These are phyloP conservation scores for Pythium dissotocum DNA, from an alignment of 352 stramenopile genomes.

Conservation along the genomic window DNA sequence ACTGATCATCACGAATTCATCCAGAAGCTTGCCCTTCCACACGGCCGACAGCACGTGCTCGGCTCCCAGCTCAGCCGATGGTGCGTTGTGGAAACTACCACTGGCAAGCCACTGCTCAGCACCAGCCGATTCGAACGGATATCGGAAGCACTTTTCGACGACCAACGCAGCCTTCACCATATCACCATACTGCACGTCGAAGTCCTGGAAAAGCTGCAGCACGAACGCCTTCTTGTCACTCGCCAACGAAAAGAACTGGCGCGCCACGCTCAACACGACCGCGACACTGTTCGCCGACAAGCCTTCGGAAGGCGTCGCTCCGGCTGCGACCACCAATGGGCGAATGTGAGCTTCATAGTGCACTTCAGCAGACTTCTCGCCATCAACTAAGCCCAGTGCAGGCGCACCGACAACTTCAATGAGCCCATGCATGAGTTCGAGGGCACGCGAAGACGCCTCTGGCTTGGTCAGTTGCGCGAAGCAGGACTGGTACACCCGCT, in stretches of 20 bases:
- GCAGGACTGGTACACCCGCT: slow-evolving; percentile 25
- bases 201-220: slow-evolving; percentile 68
- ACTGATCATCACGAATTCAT: slow-evolving; percentile 82
- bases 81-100: slow-evolving; percentile 40
- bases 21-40: slow-evolving; percentile 73
- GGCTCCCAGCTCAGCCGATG: neutral
- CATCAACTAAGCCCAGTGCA: slow-evolving; percentile 4
- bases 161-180: slow-evolving; percentile 57
- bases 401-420: slow-evolving; percentile 35
- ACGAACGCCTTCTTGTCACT: slow-evolving; percentile 70
- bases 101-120: slow-evolving; percentile 53
- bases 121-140: slow-evolving; percentile 41
- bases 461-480: slow-evolving; percentile 14
- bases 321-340: slow-evolving; percentile 37
- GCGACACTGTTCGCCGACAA: slow-evolving; percentile 2
- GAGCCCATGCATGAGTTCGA: slow-evolving; percentile 50
- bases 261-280: slow-evolving; percentile 37
- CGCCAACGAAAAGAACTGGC: slow-evolving; percentile 53
- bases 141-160: slow-evolving; percentile 59
- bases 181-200: slow-evolving; percentile 67
- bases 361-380: neutral
- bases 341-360: slow-evolving; percentile 59
- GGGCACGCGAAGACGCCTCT: slow-evolving; percentile 19
- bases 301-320: neutral
- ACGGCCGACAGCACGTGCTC: slow-evolving; percentile 45